Evolutionary conservation across 139 green algal species (phyloP).

Genomic region (Nannochloris sp.): DNA sequence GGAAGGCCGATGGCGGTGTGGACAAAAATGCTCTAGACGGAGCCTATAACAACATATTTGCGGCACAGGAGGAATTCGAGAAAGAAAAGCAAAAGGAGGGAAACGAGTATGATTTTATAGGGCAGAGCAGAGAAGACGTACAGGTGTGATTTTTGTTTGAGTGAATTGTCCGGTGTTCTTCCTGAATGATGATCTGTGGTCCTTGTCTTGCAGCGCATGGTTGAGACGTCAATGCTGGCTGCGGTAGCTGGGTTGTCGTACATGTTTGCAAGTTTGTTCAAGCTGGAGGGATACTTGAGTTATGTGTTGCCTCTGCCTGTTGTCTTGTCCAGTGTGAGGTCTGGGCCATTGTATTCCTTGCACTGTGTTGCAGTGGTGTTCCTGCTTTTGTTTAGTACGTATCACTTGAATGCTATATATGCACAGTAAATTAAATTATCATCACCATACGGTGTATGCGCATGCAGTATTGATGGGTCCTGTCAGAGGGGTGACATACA

Average conservation of each 20-base stretch:
- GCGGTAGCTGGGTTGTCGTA: slow-evolving; percentile 67
- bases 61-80: no score
- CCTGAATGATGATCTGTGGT: background rate
- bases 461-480: slow-evolving; percentile 62
- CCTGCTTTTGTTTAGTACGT: slow-evolving; percentile 55
- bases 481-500: slow-evolving; percentile 53
- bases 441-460: slow-evolving; percentile 1
- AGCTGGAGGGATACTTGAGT: slow-evolving; percentile 61
- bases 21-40: no score
- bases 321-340: slow-evolving; percentile 54
- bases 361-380: slow-evolving; percentile 54
- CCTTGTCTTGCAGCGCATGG: slow-evolving; percentile 41
- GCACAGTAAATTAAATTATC: slow-evolving; percentile 7
- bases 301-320: slow-evolving; percentile 81
- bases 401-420: background rate
- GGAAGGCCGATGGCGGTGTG: no score
- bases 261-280: slow-evolving; percentile 61
- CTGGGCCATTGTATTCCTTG: slow-evolving; percentile 36
- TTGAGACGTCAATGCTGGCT: slow-evolving; percentile 88
- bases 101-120: no score
- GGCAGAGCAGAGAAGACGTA: no score
- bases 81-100: no score
- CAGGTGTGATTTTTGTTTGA: no score
- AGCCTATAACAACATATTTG: no score
- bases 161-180: no score